A percentile compares a stretch with the other conserved stretches of the same genome.
Evolutionary conservation across 106 monocot genomes (phyloP).

Genomic region (Apostasia shenzhenica): DNA sequence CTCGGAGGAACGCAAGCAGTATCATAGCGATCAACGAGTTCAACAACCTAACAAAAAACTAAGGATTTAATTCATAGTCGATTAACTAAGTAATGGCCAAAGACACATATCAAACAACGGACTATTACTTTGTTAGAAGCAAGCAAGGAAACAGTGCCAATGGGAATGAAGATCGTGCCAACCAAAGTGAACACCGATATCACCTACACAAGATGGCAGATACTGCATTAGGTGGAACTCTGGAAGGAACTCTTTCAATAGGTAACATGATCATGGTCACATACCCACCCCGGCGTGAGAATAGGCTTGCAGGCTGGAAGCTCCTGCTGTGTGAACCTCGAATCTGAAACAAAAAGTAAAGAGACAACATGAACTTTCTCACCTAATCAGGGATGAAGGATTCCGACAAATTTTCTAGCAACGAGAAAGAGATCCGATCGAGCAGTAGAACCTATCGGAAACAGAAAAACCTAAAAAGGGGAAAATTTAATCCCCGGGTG

Average conservation of each 20-base stretch:
- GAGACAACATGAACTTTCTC: neutral
- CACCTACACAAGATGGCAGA: slow-evolving; percentile 40
- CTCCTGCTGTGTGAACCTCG: slow-evolving; percentile 92
- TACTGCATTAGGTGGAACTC: neutral
- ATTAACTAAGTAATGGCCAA: neutral
- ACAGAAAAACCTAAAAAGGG: neutral
- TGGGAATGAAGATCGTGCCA: slow-evolving; percentile 74
- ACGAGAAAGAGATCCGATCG: too few species aligned
- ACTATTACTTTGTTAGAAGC: slow-evolving; percentile 61
- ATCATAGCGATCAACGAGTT: slow-evolving; percentile 76
- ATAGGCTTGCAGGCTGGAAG: slow-evolving; percentile 98
- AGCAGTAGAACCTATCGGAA: too few species aligned
- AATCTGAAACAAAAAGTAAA: slow-evolving; percentile 42
- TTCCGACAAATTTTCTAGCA: too few species aligned
- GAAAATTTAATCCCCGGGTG: too few species aligned
- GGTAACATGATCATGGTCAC: neutral
- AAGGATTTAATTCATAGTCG: neutral
- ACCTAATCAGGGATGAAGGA: too few species aligned
- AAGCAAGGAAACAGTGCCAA: slow-evolving; percentile 58
- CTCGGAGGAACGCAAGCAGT: slow-evolving; percentile 38
- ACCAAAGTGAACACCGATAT: slow-evolving; percentile 75
- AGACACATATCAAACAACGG: neutral
- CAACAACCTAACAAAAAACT: slow-evolving; percentile 53
- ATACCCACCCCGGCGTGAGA: slow-evolving; percentile 91
- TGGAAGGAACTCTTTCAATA: neutral